A percentile compares a stretch with the other conserved stretches of the same genome.
These are phyloP conservation scores for Lagenidium sp. DNA, from an alignment of 352 stramenopile species.

Conservation along the genomic window DNA sequence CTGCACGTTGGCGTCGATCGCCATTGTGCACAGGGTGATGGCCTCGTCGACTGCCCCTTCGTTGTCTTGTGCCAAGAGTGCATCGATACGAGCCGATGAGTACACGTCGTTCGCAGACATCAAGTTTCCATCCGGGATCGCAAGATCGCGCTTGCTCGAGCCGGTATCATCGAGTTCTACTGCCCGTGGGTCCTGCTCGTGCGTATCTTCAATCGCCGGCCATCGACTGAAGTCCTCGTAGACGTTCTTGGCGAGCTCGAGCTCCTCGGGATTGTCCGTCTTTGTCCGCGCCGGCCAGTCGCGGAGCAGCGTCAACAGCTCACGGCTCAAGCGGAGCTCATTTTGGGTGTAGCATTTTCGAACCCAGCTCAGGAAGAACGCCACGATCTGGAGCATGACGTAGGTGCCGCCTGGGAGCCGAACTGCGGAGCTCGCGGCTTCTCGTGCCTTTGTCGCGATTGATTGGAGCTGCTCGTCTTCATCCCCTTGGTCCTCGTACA, in stretches of 20 bases:
- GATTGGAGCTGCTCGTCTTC: background rate
- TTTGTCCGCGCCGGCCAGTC: conserved; percentile 15
- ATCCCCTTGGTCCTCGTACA: conserved; percentile 4
- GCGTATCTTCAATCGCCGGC: conserved; percentile 18
- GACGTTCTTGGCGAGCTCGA: conserved; percentile 17
- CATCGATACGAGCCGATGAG: background rate
- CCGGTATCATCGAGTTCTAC: too few species aligned
- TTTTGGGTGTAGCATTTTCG: conserved; percentile 29
- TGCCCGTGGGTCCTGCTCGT: too few species aligned
- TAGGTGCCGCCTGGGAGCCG: conserved; percentile 15
- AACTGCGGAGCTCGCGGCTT: too few species aligned
- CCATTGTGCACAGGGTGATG: conserved; percentile 10
- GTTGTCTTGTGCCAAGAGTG: conserved; percentile 1
- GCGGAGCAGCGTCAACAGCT: conserved; percentile 17
- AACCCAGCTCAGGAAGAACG: conserved; percentile 38
- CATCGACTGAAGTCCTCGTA: conserved; percentile 35
- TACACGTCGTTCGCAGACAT: conserved; percentile 1
- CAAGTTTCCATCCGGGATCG: too few species aligned
- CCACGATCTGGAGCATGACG: conserved; percentile 27
- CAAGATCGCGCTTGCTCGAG: too few species aligned
- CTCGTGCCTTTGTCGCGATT: too few species aligned
- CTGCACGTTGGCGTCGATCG: conserved; percentile 12
- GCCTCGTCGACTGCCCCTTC: background rate
- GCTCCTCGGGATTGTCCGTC: conserved; percentile 11
- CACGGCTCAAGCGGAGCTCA: conserved; percentile 23